Conservation (phyloP, 768 basidiomycete species). For the Boletus bicolor region DNA sequence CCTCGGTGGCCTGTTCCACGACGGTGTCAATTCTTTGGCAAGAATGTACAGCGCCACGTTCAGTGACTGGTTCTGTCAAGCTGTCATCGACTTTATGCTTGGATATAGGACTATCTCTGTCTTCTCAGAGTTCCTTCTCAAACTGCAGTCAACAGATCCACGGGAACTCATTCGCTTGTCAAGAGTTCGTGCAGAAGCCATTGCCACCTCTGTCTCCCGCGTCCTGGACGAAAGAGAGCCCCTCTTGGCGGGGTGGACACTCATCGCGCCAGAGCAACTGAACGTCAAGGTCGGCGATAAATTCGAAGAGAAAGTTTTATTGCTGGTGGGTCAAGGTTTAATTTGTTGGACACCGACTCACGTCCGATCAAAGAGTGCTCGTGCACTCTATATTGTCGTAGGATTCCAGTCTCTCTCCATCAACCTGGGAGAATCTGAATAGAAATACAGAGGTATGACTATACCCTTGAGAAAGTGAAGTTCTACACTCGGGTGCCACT, state of each 20-base stretch:
- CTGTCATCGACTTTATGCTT: constrained; percentile 89
- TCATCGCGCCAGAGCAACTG: constrained; percentile 79
- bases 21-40: constrained; percentile 92
- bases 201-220: constrained; percentile 80
- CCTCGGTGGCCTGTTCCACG: constrained; percentile 85
- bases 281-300: constrained; percentile 70
- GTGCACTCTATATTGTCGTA: constrained; percentile 77
- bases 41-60: constrained; percentile 88
- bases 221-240: constrained; percentile 76
- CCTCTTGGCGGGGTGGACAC: constrained; percentile 84
- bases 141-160: constrained; percentile 88
- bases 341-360: constrained; percentile 1
- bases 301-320: constrained; percentile 91
- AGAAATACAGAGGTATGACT: constrained; percentile 77
- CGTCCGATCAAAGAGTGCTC: constrained; percentile 27
- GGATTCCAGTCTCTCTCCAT: constrained; percentile 26
- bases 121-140: constrained; percentile 91
- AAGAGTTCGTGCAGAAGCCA: constrained; percentile 86
- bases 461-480: constrained; percentile 88
- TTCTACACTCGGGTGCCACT: constrained; percentile 87
- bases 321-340: constrained; percentile 60
- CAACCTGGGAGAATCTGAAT: constrained; percentile 1
- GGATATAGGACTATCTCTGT: constrained; percentile 84
- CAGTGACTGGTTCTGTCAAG: constrained; percentile 96
- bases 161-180: constrained; percentile 84